phyloP scores from a whole-genome alignment of 106 monocot genomes.

The Phalaenopsis equestris region DNA sequence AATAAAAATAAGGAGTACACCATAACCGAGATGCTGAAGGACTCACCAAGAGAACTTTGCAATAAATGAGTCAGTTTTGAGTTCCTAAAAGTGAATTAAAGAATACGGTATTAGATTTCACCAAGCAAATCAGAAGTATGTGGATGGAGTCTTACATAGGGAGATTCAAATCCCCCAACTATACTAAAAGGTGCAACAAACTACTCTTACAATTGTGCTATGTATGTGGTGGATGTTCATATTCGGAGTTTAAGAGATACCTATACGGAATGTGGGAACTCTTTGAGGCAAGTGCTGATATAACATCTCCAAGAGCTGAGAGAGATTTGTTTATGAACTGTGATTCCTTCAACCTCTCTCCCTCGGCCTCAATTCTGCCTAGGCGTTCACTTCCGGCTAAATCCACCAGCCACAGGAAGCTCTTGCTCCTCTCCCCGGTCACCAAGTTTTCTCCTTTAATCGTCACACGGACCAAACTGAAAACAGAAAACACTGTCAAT shows the following conservation, averaged over 20 bases:
- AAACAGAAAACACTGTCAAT: neutral
- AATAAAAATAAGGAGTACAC: neutral
- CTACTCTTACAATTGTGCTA: neutral
- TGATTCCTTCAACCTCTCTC: conserved; percentile 92
- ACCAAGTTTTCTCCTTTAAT: conserved; percentile 59
- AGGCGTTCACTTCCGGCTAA: conserved; percentile 93
- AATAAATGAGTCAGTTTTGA: conserved; percentile 95
- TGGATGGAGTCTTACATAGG: neutral
- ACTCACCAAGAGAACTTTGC: conserved; percentile 84
- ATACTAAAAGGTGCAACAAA: neutral
- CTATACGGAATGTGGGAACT: conserved; percentile 90
- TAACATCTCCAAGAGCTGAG: conserved; percentile 89
- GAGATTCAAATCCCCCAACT: neutral
- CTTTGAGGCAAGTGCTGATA: conserved; percentile 82
- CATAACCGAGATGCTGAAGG: neutral
- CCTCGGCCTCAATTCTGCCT: conserved; percentile 78
- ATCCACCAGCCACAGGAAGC: conserved; percentile 91
- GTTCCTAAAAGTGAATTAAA: conserved; percentile 40
- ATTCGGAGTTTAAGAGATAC: conserved; percentile 4
- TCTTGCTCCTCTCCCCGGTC: conserved; percentile 44
- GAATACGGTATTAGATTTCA: neutral
- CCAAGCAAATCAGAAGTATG: neutral
- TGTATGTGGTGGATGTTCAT: neutral
- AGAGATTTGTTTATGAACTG: conserved; percentile 95
- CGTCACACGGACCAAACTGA: conserved; percentile 79